Evolutionary conservation across 805 yeast species (phyloP).

Genomic region (Candida maris): DNA sequence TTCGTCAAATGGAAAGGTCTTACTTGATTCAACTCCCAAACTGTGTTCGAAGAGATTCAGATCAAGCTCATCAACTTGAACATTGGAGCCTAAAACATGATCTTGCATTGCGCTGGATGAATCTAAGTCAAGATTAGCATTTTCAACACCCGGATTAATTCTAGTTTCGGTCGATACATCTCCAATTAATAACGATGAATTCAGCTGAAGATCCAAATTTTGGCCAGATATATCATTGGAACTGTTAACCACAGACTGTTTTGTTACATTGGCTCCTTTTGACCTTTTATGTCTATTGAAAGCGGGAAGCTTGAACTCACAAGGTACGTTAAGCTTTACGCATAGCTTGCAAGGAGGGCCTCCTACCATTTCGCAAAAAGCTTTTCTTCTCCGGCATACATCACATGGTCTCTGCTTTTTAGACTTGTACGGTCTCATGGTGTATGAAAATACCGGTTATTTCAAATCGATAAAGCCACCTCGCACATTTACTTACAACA

Average conservation of each 20-base stretch:
- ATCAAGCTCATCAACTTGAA: too few relatives aligned
- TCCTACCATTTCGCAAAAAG: slow-evolving; percentile 12
- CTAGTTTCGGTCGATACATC: not conserved
- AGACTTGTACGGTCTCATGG: slow-evolving; percentile 17
- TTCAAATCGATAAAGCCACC: too few relatives aligned
- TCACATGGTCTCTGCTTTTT: slow-evolving; percentile 16
- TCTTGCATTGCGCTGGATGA: too few relatives aligned
- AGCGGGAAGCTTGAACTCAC: slow-evolving; percentile 18
- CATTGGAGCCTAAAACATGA: too few relatives aligned
- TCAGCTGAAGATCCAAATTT: not conserved
- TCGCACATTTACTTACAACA: too few relatives aligned
- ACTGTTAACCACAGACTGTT: not conserved
- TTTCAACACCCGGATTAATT: not conserved
- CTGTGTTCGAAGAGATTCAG: too few relatives aligned
- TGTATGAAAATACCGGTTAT: too few relatives aligned
- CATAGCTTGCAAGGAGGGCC: slow-evolving; percentile 12
- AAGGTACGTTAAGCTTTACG: slow-evolving; percentile 4
- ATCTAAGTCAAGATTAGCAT: not conserved
- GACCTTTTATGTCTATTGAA: slow-evolving; percentile 10
- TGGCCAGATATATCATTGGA: too few relatives aligned
- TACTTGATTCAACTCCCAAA: too few relatives aligned
- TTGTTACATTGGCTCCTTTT: not conserved
- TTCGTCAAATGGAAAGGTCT: slow-evolving; percentile 2
- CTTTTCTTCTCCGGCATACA: slow-evolving; percentile 12
- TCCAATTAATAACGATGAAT: not conserved